Evolutionary conservation across 1,139 yeast species (phyloP).

Genomic region (Scheffersomyces parashehatae): DNA sequence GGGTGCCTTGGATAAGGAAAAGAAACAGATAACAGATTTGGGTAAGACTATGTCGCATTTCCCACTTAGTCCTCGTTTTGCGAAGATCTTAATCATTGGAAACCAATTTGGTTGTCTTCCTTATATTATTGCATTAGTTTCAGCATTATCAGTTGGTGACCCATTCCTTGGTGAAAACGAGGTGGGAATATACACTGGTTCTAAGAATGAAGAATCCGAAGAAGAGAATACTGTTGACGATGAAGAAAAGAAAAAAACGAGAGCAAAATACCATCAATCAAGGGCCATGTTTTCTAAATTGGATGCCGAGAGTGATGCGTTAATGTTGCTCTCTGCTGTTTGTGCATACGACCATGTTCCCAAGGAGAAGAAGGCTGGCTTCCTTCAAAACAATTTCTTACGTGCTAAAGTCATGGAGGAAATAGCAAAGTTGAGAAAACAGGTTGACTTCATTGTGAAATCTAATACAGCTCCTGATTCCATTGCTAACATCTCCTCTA

Average conservation of each 20-base stretch:
- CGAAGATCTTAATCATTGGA: slow-evolving; percentile 86
- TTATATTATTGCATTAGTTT: slow-evolving; percentile 84
- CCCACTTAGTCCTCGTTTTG: slow-evolving; percentile 91
- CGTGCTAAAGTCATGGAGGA: slow-evolving; percentile 80
- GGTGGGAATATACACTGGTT: slow-evolving; percentile 45
- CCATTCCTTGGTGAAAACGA: slow-evolving; percentile 80
- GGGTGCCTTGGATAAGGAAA: slow-evolving; percentile 70
- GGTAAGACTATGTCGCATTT: slow-evolving; percentile 87
- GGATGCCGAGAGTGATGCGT: slow-evolving; percentile 73
- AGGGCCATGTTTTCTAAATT: slow-evolving; percentile 62
- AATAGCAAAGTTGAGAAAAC: slow-evolving; percentile 75
- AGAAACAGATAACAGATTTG: slow-evolving; percentile 61
- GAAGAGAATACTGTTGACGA: slow-evolving; percentile 30
- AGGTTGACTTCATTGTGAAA: slow-evolving; percentile 73
- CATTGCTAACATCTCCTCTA: slow-evolving; percentile 48
- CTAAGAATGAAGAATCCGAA: slow-evolving; percentile 19
- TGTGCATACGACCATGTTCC: slow-evolving; percentile 87
- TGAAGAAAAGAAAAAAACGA: slow-evolving; percentile 42
- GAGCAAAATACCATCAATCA: slow-evolving; percentile 55
- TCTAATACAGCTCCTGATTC: slow-evolving; percentile 59
- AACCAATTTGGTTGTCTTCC: slow-evolving; percentile 86
- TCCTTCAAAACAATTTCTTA: slow-evolving; percentile 62
- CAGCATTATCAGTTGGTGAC: slow-evolving; percentile 92
- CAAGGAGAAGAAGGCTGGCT: slow-evolving; percentile 39
- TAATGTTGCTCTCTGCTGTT: slow-evolving; percentile 75